These are phyloP conservation scores for Scedosporium minutisporum DNA, from an alignment of 2,329 filamentous ascomycete genomes.

Conservation along the genomic window DNA sequence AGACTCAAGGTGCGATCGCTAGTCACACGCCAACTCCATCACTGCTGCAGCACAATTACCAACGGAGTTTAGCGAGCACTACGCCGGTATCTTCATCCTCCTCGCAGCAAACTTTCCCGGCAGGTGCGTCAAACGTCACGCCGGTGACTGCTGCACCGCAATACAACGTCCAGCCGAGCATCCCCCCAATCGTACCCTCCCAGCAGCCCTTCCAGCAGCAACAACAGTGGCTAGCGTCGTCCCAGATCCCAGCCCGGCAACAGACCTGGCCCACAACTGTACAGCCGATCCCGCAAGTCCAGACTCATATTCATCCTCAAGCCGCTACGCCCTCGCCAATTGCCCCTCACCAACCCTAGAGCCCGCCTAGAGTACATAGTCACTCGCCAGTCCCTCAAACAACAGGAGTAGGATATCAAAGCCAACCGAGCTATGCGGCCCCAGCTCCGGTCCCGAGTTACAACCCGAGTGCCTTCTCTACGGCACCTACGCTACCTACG, in stretches of 20 bases:
- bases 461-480: neutral
- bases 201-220: neutral
- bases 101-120: neutral
- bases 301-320: neutral
- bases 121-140: neutral
- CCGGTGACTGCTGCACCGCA: neutral
- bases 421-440: neutral
- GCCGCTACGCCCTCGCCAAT: neutral
- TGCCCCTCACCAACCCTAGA: neutral
- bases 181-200: neutral
- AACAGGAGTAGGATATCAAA: neutral
- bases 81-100: too few relatives aligned
- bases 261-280: neutral
- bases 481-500: neutral
- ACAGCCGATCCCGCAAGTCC: neutral
- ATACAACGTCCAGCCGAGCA: too few relatives aligned
- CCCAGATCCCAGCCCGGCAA: neutral
- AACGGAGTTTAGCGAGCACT: neutral
- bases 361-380: neutral
- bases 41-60: neutral
- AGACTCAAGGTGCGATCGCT: neutral
- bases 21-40: neutral
- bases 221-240: neutral
- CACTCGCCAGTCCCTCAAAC: neutral
- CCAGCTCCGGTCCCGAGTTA: neutral